Percentiles rank a stretch among this genome's conserved stretches.
phyloP scores from a whole-genome alignment of 495 filamentous ascomycete genomes.

The Daldinia caldariorum region DNA sequence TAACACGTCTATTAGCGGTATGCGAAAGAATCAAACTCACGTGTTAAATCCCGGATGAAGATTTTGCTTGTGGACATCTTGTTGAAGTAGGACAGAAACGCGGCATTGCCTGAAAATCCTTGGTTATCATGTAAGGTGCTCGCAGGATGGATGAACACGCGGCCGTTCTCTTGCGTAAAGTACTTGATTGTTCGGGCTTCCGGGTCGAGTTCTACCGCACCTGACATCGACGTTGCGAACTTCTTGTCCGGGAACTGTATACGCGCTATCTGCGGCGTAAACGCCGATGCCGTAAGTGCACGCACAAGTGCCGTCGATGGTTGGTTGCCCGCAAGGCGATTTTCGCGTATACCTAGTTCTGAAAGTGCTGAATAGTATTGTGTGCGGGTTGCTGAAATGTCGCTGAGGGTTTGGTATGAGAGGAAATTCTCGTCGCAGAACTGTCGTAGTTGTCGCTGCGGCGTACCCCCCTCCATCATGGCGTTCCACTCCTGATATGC shows the following conservation, averaged over 20 bases:
- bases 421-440: slow-evolving; percentile 93
- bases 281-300: slow-evolving; percentile 88
- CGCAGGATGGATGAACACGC: slow-evolving; percentile 91
- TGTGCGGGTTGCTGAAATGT: slow-evolving; percentile 84
- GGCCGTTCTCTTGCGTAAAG: slow-evolving; percentile 83
- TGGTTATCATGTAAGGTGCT: slow-evolving; percentile 87
- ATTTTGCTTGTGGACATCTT: slow-evolving; percentile 92
- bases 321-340: slow-evolving; percentile 57
- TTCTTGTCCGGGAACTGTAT: slow-evolving; percentile 96
- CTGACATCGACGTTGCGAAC: slow-evolving; percentile 83
- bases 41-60: slow-evolving; percentile 88
- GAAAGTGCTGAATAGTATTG: slow-evolving; percentile 88
- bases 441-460: slow-evolving; percentile 69
- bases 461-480: slow-evolving; percentile 62
- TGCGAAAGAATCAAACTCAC: slow-evolving; percentile 59
- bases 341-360: slow-evolving; percentile 81
- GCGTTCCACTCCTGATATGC: slow-evolving; percentile 85
- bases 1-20: not conserved
- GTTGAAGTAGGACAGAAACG: slow-evolving; percentile 85
- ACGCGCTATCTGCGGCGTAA: slow-evolving; percentile 88
- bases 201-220: slow-evolving; percentile 90
- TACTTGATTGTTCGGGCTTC: slow-evolving; percentile 92
- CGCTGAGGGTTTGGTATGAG: slow-evolving; percentile 80
- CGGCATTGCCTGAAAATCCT: slow-evolving; percentile 70
- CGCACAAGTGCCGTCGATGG: slow-evolving; percentile 72